Percentiles rank a stretch among this genome's conserved stretches.
Evolutionary conservation across 805 yeast species (phyloP).

Genomic region (Candida methanosorbosa): DNA sequence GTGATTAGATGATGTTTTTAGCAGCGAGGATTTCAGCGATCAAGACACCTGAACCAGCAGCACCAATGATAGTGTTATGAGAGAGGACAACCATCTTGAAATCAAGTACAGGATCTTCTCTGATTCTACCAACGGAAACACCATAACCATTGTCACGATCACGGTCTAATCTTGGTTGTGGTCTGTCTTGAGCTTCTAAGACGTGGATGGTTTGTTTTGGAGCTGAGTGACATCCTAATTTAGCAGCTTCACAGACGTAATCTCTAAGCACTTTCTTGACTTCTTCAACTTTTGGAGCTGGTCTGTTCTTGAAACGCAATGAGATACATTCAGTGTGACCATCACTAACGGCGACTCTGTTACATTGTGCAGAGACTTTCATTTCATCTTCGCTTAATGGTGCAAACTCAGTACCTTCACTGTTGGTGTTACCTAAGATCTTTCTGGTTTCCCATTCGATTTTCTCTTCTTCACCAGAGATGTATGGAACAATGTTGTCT

Average conservation of each 20-base stretch:
- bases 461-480: constrained; percentile 96
- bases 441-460: constrained; percentile 98
- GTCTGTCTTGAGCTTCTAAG: constrained; percentile 85
- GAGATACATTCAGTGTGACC: constrained; percentile 97
- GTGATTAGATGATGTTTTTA: constrained; percentile 58
- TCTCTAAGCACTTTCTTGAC: constrained; percentile 62
- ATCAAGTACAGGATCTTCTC: constrained; percentile 90
- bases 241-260: constrained; percentile 76
- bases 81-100: constrained; percentile 95
- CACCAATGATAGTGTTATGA: constrained; percentile 96
- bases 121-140: constrained; percentile 88
- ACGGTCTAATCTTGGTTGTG: constrained; percentile 96
- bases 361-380: constrained; percentile 91
- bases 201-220: constrained; percentile 90
- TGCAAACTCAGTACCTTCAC: constrained; percentile 44
- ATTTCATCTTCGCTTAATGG: constrained; percentile 60
- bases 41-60: constrained; percentile 96
- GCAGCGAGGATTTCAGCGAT: constrained; percentile 87
- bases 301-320: constrained; percentile 69
- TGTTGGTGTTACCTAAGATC: constrained; percentile 65
- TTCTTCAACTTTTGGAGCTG: constrained; percentile 78
- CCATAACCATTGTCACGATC: constrained; percentile 92
- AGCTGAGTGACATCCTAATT: constrained; percentile 80
- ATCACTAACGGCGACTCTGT: constrained; percentile 93
- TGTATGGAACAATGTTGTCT: constrained; percentile 92